Evolutionary conservation across 2,329 filamentous ascomycete genomes (phyloP), one percentile per base, ranked within the genome.

Genomic region (Phaeosphaeria sp.): DNA sequence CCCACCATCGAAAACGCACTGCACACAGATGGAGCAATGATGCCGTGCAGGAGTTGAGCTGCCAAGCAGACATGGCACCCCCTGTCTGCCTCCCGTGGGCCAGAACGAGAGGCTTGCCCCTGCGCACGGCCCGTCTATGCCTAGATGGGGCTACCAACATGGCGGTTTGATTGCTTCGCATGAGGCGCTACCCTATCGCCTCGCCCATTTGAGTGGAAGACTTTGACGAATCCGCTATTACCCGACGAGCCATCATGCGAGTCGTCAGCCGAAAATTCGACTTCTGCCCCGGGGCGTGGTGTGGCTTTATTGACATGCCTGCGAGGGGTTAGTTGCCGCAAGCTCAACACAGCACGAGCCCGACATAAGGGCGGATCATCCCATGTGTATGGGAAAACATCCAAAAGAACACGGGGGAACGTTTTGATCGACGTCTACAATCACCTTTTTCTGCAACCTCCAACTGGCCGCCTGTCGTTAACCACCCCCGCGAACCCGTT

Each of bases 251-350:
- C 63, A 55, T 42, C 27, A 45, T 68, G 53, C 61, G 51, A 61
- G 60, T 61, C 55, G 57, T 58, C 65, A 61, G 63, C 57, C 63
- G 59, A 61, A 59, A 53, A 55, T 52, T 64, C 59, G 56, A 56
- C 52, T 61, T 61, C 51, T 64, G 39, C 58, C 53, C 64, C 56
- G 62, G 59, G 56, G 61, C 59, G 60, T 49, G 57, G 63, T 58
- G 57, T 71, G 68, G 67, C 72, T 63, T 67, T 66, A 67, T 70
- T 70, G 59, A 63, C 64, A 67, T 65, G 56, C 63, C 63, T 45
- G 65, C 55, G 56, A 64, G 57, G 52, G 58, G 52, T 60, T 55
- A 57, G 68, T 68, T 67, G 66, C 53, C 57, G 63, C 61, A 63
- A 59, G 51, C 54, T 58, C 57, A 66, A 63, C 63, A 61, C 60